Conservation (phyloP, 495 filamentous ascomycete genomes). For the Neurospora sp. region DNA sequence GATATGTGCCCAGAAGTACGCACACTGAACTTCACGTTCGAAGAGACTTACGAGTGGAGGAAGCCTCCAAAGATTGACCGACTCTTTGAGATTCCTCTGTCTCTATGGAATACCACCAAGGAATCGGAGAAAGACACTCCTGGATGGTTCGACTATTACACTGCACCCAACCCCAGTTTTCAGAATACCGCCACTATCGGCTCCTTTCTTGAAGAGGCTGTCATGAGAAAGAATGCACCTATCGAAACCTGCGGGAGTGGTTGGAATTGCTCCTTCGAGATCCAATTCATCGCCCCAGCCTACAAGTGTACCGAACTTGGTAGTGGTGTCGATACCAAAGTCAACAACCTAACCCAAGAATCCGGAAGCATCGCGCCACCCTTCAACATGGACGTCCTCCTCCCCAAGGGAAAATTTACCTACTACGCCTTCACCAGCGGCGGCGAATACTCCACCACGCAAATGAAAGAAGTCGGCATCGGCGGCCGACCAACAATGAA, state of each 20-base stretch:
- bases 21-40: slow-evolving; percentile 26
- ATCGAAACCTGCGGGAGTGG: slow-evolving; percentile 26
- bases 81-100: slow-evolving; percentile 19
- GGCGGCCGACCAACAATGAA: slow-evolving; percentile 20
- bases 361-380: slow-evolving; percentile 19
- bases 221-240: slow-evolving; percentile 15
- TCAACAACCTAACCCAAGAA: slow-evolving; percentile 17
- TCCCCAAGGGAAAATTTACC: slow-evolving; percentile 22
- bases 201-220: slow-evolving; percentile 20
- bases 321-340: slow-evolving; percentile 19
- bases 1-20: slow-evolving; percentile 17
- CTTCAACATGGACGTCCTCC: slow-evolving; percentile 21
- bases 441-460: slow-evolving; percentile 25
- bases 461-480: slow-evolving; percentile 20
- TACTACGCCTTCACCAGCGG: slow-evolving; percentile 27
- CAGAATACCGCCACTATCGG: slow-evolving; percentile 17
- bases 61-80: slow-evolving; percentile 14
- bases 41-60: slow-evolving; percentile 28
- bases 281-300: slow-evolving; percentile 24
- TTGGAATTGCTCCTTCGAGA: slow-evolving; percentile 27
- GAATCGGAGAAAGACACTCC: slow-evolving; percentile 1
- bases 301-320: slow-evolving; percentile 29
- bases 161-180: slow-evolving; percentile 16
- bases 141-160: slow-evolving; percentile 31
- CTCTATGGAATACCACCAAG: slow-evolving; percentile 27